A percentile compares a stretch with the other conserved stretches of the same genome.
phyloP scores from a whole-genome alignment of 2,329 filamentous ascomycete species.

The Ceratocystis colombiana region DNA sequence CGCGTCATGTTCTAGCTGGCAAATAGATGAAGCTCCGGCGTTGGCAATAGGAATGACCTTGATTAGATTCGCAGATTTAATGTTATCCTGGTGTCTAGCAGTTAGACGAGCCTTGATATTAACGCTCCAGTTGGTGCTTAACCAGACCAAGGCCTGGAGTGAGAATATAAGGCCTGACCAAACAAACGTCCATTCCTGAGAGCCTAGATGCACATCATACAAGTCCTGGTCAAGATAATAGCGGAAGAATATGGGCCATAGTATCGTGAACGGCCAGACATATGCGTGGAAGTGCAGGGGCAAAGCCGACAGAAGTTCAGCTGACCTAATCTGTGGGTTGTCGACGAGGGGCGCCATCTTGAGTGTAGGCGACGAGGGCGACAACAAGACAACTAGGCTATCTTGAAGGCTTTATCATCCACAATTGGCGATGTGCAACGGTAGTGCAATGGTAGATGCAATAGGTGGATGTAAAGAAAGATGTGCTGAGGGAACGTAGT shows the following conservation, averaged over 20 bases:
- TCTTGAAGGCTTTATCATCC: not conserved
- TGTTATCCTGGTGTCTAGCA: constrained; percentile 55
- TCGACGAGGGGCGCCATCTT: constrained; percentile 74
- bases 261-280: constrained; percentile 80
- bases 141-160: constrained; percentile 77
- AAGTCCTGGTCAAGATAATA: constrained; percentile 73
- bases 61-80: constrained; percentile 72
- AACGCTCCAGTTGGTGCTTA: constrained; percentile 97
- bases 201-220: constrained; percentile 84
- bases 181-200: constrained; percentile 96
- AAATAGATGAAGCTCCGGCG: constrained; percentile 81
- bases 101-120: constrained; percentile 75
- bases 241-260: constrained; percentile 86
- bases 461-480: not conserved
- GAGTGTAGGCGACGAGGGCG: not conserved
- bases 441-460: constrained; percentile 1
- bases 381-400: constrained; percentile 2
- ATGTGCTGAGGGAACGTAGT: not conserved
- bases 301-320: constrained; percentile 79
- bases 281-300: constrained; percentile 75
- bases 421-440: not conserved
- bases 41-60: constrained; percentile 87
- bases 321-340: constrained; percentile 77
- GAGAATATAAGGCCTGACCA: constrained; percentile 85
- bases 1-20: constrained; percentile 65